These are phyloP conservation scores for Ilex paraguariensis DNA, from an alignment of 305 asterid genomes.

Conservation along the genomic window DNA sequence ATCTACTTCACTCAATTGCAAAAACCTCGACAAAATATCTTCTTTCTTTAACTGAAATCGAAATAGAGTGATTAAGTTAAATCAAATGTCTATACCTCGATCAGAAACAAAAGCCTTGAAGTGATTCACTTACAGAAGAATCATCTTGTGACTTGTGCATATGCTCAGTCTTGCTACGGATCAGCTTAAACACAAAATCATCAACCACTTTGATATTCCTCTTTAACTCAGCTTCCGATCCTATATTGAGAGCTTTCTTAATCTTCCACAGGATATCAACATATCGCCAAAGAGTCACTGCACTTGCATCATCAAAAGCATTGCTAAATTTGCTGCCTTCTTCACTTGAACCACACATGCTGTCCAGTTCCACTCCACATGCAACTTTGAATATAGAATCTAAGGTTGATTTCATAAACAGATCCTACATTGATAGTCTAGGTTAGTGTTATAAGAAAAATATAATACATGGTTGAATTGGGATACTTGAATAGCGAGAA, in stretches of 20 bases:
- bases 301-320: slow-evolving; percentile 79
- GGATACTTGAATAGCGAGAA: not conserved
- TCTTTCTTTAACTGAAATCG: slow-evolving; percentile 41
- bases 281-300: slow-evolving; percentile 42
- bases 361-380: slow-evolving; percentile 62
- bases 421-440: slow-evolving; percentile 37
- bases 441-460: slow-evolving; percentile 5
- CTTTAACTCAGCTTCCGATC: slow-evolving; percentile 58
- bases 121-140: slow-evolving; percentile 33
- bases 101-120: slow-evolving; percentile 1
- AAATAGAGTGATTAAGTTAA: slow-evolving; percentile 1
- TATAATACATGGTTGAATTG: not conserved
- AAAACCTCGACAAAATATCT: slow-evolving; percentile 59
- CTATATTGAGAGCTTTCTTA: slow-evolving; percentile 49
- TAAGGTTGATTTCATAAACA: slow-evolving; percentile 63
- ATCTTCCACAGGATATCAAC: slow-evolving; percentile 67
- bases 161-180: slow-evolving; percentile 40
- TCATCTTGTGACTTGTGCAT: slow-evolving; percentile 30
- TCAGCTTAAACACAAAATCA: slow-evolving; percentile 53
- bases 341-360: slow-evolving; percentile 55
- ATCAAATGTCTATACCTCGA: not conserved
- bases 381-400: slow-evolving; percentile 73
- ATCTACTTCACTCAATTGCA: slow-evolving; percentile 36
- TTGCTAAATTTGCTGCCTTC: slow-evolving; percentile 44
- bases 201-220: slow-evolving; percentile 35